phyloP scores from a whole-genome alignment of 2,329 filamentous ascomycete genomes.

The Aspergillus arachidicola region DNA sequence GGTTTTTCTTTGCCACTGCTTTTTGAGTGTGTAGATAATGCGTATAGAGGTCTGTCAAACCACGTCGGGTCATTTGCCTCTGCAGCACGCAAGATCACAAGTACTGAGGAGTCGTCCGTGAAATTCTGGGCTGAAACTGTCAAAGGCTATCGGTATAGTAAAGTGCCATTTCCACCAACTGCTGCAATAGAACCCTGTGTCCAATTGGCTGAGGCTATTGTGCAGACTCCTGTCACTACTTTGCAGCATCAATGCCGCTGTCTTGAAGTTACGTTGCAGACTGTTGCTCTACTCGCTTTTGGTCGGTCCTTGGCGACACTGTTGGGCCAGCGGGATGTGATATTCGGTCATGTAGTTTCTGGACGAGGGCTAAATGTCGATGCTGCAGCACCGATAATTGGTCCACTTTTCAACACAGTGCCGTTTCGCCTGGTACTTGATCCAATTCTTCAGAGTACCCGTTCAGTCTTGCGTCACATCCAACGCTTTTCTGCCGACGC shows the following conservation, averaged over 20 bases:
- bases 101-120: not conserved
- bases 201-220: not conserved
- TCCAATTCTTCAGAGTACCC: not conserved
- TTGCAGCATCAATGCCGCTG: not conserved
- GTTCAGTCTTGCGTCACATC: not conserved
- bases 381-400: not conserved
- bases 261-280: not conserved
- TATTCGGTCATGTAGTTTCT: not conserved
- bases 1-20: conserved; percentile 14
- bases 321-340: not conserved
- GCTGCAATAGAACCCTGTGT: not conserved
- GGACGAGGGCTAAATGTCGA: not conserved
- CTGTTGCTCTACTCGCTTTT: not conserved
- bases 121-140: not conserved
- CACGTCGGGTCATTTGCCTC: not conserved
- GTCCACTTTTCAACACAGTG: not conserved
- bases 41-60: no score
- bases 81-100: not conserved
- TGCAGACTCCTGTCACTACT: not conserved
- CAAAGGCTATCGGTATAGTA: not conserved
- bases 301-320: not conserved
- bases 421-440: not conserved
- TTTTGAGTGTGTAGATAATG: no score
- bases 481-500: not conserved
- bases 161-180: not conserved